Percentiles rank a stretch among this genome's conserved stretches.
phyloP scores from a whole-genome alignment of 2,329 filamentous ascomycete genomes.

The Pseudopithomyces maydicus region DNA sequence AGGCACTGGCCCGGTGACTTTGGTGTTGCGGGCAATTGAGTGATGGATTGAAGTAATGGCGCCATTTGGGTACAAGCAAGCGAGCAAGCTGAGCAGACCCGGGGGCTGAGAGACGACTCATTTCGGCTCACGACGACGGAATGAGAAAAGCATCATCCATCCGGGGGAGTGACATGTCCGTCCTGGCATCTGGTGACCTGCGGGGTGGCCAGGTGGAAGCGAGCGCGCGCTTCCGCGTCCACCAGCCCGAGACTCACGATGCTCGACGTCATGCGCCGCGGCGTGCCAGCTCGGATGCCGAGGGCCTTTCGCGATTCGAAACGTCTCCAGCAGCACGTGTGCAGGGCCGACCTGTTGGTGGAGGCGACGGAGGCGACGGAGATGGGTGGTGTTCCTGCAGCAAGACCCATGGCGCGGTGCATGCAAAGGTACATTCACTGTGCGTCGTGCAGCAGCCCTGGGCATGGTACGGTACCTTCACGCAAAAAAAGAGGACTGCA shows the following conservation, averaged over 20 bases:
- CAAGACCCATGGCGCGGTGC: neutral
- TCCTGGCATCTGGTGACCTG: slow-evolving; percentile 14
- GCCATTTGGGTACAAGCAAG: slow-evolving; percentile 13
- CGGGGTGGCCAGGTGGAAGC: slow-evolving; percentile 11
- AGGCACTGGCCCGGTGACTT: slow-evolving; percentile 1
- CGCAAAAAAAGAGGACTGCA: neutral
- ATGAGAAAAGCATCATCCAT: slow-evolving; percentile 2
- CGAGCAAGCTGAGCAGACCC: neutral
- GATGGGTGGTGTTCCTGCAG: slow-evolving; percentile 14
- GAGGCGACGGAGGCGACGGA: neutral
- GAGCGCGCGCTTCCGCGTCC: slow-evolving; percentile 7
- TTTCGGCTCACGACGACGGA: neutral
- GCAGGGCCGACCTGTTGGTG: neutral
- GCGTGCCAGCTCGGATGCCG: slow-evolving; percentile 1
- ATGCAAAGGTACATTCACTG: no score
- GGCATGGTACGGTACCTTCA: no score
- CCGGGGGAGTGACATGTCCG: slow-evolving; percentile 1
- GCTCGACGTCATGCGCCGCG: slow-evolving; percentile 39
- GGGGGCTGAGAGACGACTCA: neutral
- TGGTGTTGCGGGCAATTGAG: slow-evolving; percentile 11
- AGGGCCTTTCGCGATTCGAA: neutral
- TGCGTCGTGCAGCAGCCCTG: neutral
- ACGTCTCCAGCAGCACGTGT: slow-evolving; percentile 1
- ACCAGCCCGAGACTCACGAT: slow-evolving; percentile 35
- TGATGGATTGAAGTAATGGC: slow-evolving; percentile 26